Evolutionary conservation across 345 rosid species (phyloP), one percentile per base, ranked within the genome.

Genomic region (Carallia brachiata): DNA sequence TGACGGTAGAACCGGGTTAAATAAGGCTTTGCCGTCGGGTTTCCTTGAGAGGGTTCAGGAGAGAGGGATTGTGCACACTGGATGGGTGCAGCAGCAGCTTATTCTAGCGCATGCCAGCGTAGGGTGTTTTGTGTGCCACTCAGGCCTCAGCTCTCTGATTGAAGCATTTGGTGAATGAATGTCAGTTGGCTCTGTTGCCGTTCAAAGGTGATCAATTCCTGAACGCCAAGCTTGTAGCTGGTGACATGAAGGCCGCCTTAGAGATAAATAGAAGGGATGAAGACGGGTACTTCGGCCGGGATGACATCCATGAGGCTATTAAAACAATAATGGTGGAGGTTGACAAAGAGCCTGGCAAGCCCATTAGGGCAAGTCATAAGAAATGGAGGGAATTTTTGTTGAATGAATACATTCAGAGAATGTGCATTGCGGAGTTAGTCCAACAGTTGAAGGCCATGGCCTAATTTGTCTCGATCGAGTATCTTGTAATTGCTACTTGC

Each of bases 121-220:
- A 2, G 83, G 79, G 0, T 82, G 81, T 36, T 79, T 7, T 27
- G 8, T 82, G 2, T 67, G 61, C 50, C 85, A 82, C 36, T 66
- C 79, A 0, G 81, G 86, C 15, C 72, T 69, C 5, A 77, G 83
- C 70, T 82, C 81, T 0, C 34, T 79, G n/a, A 54, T 71, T 0
- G 83, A 82, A 74, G 83, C 71, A 18, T 36, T 36, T 74, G n/a
- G 6, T 79, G 19, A 74, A 69, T 27, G 77, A 82, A 16, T 77
- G 81, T 55, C 75, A 76, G 27, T 37, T 82, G 67, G 86, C 75
- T 5, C 50, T 82, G 52, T 17, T 82, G 62, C 86, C 86, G 10
- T 19, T 77, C 2, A 82, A 74, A 61, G 79, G 77, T 6, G 83
- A 79, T 48, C 86, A 79, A 39, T 74, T 77, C 80, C 60, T 82